Conservation (phyloP, 1,284 basidiomycete species). For the Cutaneotrichosporon sp. region DNA sequence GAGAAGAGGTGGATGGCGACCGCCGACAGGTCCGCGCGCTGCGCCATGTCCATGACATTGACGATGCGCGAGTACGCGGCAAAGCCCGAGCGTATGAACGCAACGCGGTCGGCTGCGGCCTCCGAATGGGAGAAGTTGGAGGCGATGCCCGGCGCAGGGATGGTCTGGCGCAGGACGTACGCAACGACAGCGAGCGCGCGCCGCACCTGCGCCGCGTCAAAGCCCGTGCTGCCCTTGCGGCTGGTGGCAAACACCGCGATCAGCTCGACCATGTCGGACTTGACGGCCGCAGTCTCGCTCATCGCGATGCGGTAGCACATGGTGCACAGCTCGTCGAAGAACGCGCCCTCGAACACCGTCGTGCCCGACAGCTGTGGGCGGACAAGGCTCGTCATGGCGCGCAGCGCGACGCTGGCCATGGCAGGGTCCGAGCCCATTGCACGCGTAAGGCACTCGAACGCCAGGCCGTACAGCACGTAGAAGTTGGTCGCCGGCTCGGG, state of each 20-base stretch:
- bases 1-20: constrained; percentile 79
- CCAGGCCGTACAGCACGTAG: constrained; percentile 86
- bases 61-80: constrained; percentile 67
- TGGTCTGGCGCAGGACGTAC: constrained; percentile 71
- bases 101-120: constrained; percentile 60
- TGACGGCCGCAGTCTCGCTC: constrained; percentile 74
- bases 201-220: constrained; percentile 43
- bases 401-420: constrained; percentile 65
- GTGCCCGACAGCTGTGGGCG: constrained; percentile 76
- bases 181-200: constrained; percentile 59
- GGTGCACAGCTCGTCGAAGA: constrained; percentile 88
- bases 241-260: constrained; percentile 66
- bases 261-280: constrained; percentile 73
- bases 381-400: constrained; percentile 76
- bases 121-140: constrained; percentile 59
- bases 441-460: constrained; percentile 82
- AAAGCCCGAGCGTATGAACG: constrained; percentile 69
- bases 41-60: constrained; percentile 60
- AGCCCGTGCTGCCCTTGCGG: constrained; percentile 30
- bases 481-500: constrained; percentile 80
- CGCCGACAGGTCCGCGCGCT: constrained; percentile 67
- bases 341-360: constrained; percentile 72
- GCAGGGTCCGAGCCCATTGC: constrained; percentile 60
- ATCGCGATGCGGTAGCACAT: constrained; percentile 87
- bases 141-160: constrained; percentile 61